Conservation (phyloP, 2,329 filamentous ascomycete genomes). For the Ceratocystis variospora region DNA sequence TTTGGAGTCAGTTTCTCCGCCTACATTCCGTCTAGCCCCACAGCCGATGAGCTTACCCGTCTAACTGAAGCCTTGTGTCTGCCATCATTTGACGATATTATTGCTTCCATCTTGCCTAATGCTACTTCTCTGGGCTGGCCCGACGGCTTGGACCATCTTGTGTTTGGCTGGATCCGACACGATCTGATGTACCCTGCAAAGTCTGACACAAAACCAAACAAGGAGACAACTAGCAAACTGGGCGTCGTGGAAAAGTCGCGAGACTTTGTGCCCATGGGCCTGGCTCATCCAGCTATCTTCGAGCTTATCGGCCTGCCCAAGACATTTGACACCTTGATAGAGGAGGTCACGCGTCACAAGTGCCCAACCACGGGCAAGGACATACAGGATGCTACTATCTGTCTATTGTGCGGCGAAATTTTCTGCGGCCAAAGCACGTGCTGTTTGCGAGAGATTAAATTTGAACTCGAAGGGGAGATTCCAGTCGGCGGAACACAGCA, state of each 20-base stretch:
- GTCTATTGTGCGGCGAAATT: conserved; percentile 90
- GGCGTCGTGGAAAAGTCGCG: conserved; percentile 6
- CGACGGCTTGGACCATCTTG: conserved; percentile 27
- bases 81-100: conserved; percentile 67
- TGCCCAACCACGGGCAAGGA: conserved; percentile 89
- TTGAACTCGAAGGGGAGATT: conserved; percentile 29
- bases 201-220: neutral
- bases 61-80: conserved; percentile 63
- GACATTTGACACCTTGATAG: conserved; percentile 83
- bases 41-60: conserved; percentile 66
- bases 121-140: conserved; percentile 24
- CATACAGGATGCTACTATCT: conserved; percentile 77
- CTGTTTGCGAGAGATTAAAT: conserved; percentile 54
- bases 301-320: conserved; percentile 85
- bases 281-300: conserved; percentile 79
- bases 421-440: conserved; percentile 92
- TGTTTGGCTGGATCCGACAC: conserved; percentile 62
- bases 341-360: conserved; percentile 69
- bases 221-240: neutral
- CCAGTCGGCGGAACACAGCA: conserved; percentile 74
- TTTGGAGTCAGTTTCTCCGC: conserved; percentile 78
- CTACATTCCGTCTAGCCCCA: conserved; percentile 46
- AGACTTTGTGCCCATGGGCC: conserved; percentile 29
- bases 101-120: conserved; percentile 42
- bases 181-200: conserved; percentile 31